phyloP scores from a whole-genome alignment of 768 basidiomycete species.

The Leccinum uliginosum region DNA sequence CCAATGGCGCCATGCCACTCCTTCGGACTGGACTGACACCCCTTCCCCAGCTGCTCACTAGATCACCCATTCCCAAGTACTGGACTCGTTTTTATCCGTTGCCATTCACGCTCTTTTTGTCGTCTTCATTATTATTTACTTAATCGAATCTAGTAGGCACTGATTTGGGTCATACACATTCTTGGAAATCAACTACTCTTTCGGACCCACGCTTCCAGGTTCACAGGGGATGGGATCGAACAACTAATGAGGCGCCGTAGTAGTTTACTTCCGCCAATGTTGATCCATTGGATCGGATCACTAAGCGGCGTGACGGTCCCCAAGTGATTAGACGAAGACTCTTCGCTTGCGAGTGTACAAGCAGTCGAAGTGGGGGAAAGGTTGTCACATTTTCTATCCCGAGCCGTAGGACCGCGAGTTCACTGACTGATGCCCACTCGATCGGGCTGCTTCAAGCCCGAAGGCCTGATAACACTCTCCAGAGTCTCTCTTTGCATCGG shows the following conservation, averaged over 20 bases:
- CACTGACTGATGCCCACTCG: not conserved
- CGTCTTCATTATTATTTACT: slow-evolving; percentile 20
- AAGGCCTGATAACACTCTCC: no score
- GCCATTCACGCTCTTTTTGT: slow-evolving; percentile 15
- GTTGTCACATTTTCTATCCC: not conserved
- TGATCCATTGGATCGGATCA: not conserved
- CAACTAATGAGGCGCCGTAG: not conserved
- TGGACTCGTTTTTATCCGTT: slow-evolving; percentile 1
- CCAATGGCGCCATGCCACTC: slow-evolving; percentile 13
- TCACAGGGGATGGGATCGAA: not conserved
- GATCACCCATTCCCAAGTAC: not conserved
- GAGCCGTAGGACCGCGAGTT: not conserved
- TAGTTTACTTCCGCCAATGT: not conserved
- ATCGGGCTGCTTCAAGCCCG: no score
- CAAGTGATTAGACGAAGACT: not conserved
- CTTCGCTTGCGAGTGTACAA: no score
- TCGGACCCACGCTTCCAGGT: not conserved
- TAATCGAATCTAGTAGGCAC: slow-evolving; percentile 26
- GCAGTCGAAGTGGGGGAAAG: not conserved
- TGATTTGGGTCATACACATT: slow-evolving; percentile 12
- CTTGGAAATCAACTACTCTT: slow-evolving; percentile 5
- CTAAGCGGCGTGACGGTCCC: not conserved
- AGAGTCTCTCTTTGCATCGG: no score
- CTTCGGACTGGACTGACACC: slow-evolving; percentile 19
- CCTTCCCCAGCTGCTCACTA: slow-evolving; percentile 12